Evolutionary conservation across 306 rosid genomes (phyloP).

Genomic region (Casuarina equisetifolia): DNA sequence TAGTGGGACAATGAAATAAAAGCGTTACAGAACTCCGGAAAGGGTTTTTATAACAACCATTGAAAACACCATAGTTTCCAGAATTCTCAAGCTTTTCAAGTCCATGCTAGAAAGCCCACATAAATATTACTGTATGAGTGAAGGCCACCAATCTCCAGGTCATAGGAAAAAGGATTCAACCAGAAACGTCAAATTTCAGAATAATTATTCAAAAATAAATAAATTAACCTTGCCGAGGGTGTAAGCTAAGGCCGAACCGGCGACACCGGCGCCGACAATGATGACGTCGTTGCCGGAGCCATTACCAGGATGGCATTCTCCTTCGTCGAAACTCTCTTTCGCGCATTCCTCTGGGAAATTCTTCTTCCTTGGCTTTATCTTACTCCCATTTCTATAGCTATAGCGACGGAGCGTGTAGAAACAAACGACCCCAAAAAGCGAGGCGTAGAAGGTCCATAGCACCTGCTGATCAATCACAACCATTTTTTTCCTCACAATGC

Average conservation of each 20-base stretch:
- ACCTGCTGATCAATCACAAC: conserved; percentile 32
- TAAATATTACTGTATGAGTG: no score
- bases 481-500: conserved; percentile 7
- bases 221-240: conserved; percentile 47
- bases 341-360: not conserved
- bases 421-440: conserved; percentile 22
- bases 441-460: conserved; percentile 30
- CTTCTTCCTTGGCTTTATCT: not conserved
- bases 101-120: no score
- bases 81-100: no score
- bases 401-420: conserved; percentile 29
- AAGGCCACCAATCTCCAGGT: no score
- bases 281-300: conserved; percentile 33
- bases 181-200: not conserved
- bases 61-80: no score
- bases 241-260: conserved; percentile 58
- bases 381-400: not conserved
- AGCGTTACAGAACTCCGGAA: not conserved
- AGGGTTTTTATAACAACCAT: not conserved
- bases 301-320: conserved; percentile 3
- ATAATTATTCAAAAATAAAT: not conserved
- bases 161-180: not conserved
- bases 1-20: no score
- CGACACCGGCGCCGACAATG: conserved; percentile 54
- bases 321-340: conserved; percentile 3